Conservation (phyloP, 163 green algal species). For the Coccomyxa subellipsoidea region DNA sequence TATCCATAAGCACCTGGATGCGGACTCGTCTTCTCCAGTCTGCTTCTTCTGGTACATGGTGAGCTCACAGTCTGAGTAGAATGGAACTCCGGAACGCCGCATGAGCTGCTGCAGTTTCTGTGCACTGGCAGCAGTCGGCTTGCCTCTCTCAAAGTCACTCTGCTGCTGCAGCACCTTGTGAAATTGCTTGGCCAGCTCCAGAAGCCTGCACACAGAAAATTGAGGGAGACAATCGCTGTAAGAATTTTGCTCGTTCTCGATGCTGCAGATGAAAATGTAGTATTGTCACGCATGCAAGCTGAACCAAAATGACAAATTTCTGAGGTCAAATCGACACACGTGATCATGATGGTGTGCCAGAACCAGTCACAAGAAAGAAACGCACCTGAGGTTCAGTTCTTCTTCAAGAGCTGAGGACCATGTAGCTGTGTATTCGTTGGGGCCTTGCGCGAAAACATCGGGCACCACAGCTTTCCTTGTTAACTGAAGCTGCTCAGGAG, state of each 20-base stretch:
- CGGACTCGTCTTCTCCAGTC: not conserved
- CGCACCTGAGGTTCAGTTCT: constrained; percentile 1
- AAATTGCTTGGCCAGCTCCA: not conserved
- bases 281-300: too few species aligned
- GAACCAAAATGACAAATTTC: too few species aligned
- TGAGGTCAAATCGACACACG: too few species aligned
- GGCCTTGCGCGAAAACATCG: not conserved
- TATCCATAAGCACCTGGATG: not conserved
- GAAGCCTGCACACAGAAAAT: not conserved
- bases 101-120: not conserved
- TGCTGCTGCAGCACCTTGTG: not conserved
- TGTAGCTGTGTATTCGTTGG: not conserved
- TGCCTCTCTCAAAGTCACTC: not conserved
- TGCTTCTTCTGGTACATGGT: not conserved
- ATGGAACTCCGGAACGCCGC: not conserved
- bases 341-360: too few species aligned
- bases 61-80: not conserved
- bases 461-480: not conserved
- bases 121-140: not conserved
- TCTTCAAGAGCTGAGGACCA: not conserved
- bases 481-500: not conserved
- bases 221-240: too few species aligned
- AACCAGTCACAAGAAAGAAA: too few species aligned
- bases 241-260: too few species aligned
- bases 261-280: too few species aligned